Evolutionary conservation across 345 rosid genomes (phyloP).

Genomic region (Erysimum cheiranthoides): DNA sequence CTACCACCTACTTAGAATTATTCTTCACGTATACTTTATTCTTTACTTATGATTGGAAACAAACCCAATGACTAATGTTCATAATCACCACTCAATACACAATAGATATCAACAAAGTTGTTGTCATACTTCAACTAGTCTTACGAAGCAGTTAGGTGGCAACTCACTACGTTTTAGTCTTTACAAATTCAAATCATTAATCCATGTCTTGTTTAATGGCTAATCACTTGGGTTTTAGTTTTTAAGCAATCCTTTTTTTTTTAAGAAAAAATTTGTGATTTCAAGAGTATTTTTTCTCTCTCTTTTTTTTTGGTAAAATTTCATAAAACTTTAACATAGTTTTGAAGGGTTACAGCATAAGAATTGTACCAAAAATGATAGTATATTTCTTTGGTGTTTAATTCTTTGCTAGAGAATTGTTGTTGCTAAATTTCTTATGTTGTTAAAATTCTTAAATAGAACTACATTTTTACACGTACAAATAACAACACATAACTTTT

Average conservation of each 20-base stretch:
- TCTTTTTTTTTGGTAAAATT: background rate
- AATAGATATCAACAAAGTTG: conserved; percentile 36
- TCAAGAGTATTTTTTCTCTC: background rate
- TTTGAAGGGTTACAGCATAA: background rate
- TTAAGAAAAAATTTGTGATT: background rate
- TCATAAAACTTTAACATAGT: background rate
- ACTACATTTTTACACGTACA: too few species aligned
- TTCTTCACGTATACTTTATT: conserved; percentile 50
- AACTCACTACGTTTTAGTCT: conserved; percentile 13
- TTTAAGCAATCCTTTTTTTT: background rate
- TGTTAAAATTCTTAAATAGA: too few species aligned
- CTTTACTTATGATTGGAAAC: conserved; percentile 40
- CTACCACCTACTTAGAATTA: conserved; percentile 46
- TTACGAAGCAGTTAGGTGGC: conserved; percentile 23
- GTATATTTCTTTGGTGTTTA: too few species aligned
- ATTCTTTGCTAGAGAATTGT: too few species aligned
- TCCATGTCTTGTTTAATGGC: conserved; percentile 26
- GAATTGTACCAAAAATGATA: background rate
- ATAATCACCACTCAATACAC: conserved; percentile 34
- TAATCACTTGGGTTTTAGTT: conserved; percentile 24
- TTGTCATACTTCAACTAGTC: conserved; percentile 38
- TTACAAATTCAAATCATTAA: background rate
- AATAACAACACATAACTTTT: too few species aligned
- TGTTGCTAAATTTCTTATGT: too few species aligned
- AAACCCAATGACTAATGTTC: conserved; percentile 35